Percentiles rank a stretch among this genome's conserved stretches.
These are phyloP conservation scores for Saccharomycopsis fibuligera DNA, from an alignment of 805 yeast genomes.

Conservation along the genomic window DNA sequence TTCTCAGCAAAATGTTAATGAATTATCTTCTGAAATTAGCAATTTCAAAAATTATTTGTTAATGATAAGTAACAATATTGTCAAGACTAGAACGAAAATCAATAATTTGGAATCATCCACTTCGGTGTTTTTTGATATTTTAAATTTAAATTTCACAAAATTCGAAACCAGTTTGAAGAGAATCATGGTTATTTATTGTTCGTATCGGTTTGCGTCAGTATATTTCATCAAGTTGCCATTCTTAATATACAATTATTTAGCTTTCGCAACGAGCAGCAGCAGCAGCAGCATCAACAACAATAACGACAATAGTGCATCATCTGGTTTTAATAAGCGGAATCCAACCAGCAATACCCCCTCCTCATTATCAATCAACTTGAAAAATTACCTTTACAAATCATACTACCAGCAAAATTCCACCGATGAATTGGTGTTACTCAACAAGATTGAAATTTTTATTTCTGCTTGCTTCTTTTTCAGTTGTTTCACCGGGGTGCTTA, in stretches of 20 bases:
- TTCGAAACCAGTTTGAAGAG: neutral
- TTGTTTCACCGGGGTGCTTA: constrained; percentile 17
- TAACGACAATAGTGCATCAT: too few species aligned
- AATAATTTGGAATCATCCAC: constrained; percentile 9
- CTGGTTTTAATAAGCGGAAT: neutral
- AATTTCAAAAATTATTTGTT: constrained; percentile 4
- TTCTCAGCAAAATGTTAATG: constrained; percentile 7
- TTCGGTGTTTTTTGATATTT: constrained; percentile 6
- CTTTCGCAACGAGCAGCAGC: neutral
- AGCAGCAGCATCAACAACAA: neutral
- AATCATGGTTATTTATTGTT: constrained; percentile 11
- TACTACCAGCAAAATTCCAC: neutral
- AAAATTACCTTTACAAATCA: constrained; percentile 1
- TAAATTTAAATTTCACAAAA: constrained; percentile 7
- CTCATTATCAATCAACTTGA: constrained; percentile 11
- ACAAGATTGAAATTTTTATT: constrained; percentile 12
- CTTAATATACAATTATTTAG: constrained; percentile 1
- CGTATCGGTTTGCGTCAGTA: constrained; percentile 11
- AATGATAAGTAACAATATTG: constrained; percentile 6
- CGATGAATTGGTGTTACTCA: constrained; percentile 12
- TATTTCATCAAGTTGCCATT: constrained; percentile 9
- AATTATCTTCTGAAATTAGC: constrained; percentile 2
- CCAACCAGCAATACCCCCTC: neutral
- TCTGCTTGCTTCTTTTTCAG: constrained; percentile 14
- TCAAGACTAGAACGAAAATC: constrained; percentile 4